These are phyloP conservation scores for Echites panduratus DNA, from an alignment of 257 asterid species.

Conservation along the genomic window DNA sequence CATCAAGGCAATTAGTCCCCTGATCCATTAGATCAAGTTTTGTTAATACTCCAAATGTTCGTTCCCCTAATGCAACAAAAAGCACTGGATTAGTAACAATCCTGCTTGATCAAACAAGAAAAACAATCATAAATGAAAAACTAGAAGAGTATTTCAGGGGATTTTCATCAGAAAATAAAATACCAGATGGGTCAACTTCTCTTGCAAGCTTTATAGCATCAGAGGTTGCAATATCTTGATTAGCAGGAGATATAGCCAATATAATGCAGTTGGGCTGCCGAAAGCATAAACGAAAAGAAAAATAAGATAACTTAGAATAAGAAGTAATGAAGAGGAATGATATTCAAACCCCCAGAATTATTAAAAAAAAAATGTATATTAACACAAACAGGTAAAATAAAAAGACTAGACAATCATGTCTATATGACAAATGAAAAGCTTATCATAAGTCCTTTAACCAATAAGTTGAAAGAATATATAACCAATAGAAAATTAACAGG, in stretches of 20 bases:
- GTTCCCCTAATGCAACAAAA: constrained; percentile 53
- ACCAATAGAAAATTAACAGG: not conserved
- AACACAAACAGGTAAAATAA: not conserved
- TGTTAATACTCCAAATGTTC: constrained; percentile 92
- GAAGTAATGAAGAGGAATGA: constrained; percentile 1
- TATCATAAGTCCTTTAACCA: not conserved
- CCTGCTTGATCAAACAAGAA: not conserved
- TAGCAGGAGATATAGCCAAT: constrained; percentile 97
- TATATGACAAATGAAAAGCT: not conserved
- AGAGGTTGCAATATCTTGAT: constrained; percentile 97
- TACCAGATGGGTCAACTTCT: constrained; percentile 97
- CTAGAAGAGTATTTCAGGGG: constrained; percentile 9
- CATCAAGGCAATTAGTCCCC: constrained; percentile 94
- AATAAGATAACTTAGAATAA: constrained; percentile 6
- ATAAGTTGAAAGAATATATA: not conserved
- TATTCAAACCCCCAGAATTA: not conserved
- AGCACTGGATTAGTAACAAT: constrained; percentile 7
- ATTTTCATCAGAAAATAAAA: not conserved
- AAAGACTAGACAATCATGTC: not conserved
- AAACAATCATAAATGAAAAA: constrained; percentile 6
- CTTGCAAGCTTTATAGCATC: constrained; percentile 97
- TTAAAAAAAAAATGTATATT: not conserved
- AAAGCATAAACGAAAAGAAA: not conserved
- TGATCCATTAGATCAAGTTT: constrained; percentile 97
- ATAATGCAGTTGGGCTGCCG: constrained; percentile 89